Percentiles rank a stretch among this genome's conserved stretches.
phyloP scores from a whole-genome alignment of 306 rosid genomes.

The Citrullus amarus region DNA sequence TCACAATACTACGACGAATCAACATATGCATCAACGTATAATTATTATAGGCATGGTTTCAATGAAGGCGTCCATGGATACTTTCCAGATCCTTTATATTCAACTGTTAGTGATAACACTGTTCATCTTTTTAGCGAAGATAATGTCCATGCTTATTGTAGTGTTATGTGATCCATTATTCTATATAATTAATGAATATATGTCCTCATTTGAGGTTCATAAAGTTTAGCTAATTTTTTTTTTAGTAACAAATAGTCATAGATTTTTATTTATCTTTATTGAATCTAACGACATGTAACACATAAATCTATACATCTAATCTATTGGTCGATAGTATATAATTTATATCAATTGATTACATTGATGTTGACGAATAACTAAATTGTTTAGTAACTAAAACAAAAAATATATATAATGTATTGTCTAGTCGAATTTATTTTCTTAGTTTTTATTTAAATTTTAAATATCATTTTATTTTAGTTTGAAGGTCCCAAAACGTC shows the following conservation, averaged over 20 bases:
- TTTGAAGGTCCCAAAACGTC: not conserved
- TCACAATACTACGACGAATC: constrained; percentile 47
- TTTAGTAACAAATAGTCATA: not conserved
- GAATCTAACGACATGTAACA: too few species aligned
- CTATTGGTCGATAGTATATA: too few species aligned
- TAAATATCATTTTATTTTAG: not conserved
- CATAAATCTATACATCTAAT: too few species aligned
- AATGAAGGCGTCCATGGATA: constrained; percentile 51
- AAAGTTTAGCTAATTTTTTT: not conserved
- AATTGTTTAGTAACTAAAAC: not conserved
- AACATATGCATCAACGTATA: constrained; percentile 41
- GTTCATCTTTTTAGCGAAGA: constrained; percentile 70
- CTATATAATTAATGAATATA: not conserved
- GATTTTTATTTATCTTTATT: too few species aligned
- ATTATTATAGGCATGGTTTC: constrained; percentile 51
- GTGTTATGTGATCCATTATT: constrained; percentile 34
- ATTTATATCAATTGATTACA: too few species aligned
- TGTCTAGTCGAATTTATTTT: not conserved
- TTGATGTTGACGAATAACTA: not conserved
- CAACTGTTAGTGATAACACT: constrained; percentile 43
- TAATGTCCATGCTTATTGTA: constrained; percentile 61
- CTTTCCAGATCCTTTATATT: constrained; percentile 51
- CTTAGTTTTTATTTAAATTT: not conserved
- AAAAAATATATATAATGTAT: not conserved
- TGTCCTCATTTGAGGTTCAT: not conserved